Percentiles rank a stretch among this genome's conserved stretches.
phyloP scores from a whole-genome alignment of 148 eudicot species.

The Silene latifolia region DNA sequence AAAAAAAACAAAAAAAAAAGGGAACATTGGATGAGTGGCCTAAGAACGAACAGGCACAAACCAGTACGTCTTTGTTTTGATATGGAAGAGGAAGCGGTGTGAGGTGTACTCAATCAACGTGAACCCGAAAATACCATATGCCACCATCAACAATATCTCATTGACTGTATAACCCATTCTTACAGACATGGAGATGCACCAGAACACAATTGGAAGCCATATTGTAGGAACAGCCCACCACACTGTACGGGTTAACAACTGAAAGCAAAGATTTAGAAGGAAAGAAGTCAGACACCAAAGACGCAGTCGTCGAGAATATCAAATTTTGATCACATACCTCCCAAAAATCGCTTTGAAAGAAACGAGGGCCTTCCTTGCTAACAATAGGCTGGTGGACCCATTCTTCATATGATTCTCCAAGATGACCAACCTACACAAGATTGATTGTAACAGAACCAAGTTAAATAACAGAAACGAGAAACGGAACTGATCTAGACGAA shows the following conservation, averaged over 20 bases:
- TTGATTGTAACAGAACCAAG: not conserved
- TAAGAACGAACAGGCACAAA: constrained; percentile 30
- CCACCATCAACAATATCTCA: constrained; percentile 16
- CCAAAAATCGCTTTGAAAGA: constrained; percentile 58
- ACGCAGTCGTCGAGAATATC: not conserved
- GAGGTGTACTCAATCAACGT: constrained; percentile 31
- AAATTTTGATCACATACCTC: constrained; percentile 42
- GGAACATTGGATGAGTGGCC: constrained; percentile 35
- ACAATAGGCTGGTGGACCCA: constrained; percentile 87
- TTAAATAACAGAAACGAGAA: not conserved
- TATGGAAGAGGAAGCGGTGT: constrained; percentile 37
- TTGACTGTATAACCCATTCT: constrained; percentile 26
- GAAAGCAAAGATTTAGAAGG: not conserved
- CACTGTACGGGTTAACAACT: constrained; percentile 30
- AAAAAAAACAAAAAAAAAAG: too few species aligned
- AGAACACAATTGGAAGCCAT: constrained; percentile 34
- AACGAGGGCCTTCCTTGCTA: constrained; percentile 76
- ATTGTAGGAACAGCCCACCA: constrained; percentile 38
- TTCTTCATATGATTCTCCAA: constrained; percentile 75
- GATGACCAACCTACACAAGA: constrained; percentile 67
- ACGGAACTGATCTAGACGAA: not conserved
- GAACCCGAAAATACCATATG: constrained; percentile 29
- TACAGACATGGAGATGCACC: constrained; percentile 19
- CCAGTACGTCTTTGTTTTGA: constrained; percentile 37
- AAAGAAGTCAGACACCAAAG: constrained; percentile 1